Evolutionary conservation across 1,284 basidiomycete genomes (phyloP).

Genomic region (Irpex sp.): DNA sequence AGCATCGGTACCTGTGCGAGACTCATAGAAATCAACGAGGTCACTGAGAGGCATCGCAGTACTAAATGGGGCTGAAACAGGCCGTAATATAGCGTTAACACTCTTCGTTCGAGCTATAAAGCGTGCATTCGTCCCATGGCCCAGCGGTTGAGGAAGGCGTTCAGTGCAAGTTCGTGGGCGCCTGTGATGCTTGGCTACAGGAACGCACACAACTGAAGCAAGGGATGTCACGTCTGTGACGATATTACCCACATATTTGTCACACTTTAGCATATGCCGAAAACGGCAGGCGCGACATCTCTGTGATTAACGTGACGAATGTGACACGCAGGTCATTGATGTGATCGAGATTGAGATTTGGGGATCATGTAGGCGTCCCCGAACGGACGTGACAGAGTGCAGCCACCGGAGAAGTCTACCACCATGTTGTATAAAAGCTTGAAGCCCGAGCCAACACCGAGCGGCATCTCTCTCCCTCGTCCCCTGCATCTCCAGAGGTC

Average conservation of each 20-base stretch:
- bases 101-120: background rate
- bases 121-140: background rate
- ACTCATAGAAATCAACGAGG: conserved; percentile 27
- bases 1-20: conserved; percentile 10
- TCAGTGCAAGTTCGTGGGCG: background rate
- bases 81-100: background rate
- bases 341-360: background rate
- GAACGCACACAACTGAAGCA: background rate
- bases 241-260: no score
- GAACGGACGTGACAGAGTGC: background rate
- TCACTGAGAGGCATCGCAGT: conserved; percentile 28
- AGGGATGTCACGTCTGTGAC: background rate
- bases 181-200: background rate
- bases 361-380: background rate
- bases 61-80: background rate
- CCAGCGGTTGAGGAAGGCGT: background rate
- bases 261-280: no score
- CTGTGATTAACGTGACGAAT: background rate
- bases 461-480: background rate
- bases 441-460: conserved; percentile 2
- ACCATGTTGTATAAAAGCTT: background rate
- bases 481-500: background rate
- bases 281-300: no score
- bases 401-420: background rate
- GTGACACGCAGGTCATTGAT: background rate